These are phyloP conservation scores for Candida qinlingensis DNA, from an alignment of 805 yeast genomes.

Conservation along the genomic window DNA sequence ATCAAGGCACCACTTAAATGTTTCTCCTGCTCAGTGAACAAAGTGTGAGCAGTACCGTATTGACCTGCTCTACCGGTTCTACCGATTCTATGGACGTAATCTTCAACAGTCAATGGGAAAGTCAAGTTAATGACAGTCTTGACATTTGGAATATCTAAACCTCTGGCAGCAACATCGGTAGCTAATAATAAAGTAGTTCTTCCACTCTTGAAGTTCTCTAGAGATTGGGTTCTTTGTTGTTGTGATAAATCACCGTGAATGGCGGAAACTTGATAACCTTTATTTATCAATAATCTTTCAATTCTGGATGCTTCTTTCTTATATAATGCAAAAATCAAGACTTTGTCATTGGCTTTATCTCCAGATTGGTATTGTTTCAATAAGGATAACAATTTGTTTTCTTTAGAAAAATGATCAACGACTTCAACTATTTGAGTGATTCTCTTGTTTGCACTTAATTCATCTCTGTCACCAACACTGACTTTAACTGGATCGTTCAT, in stretches of 20 bases:
- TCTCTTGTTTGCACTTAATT: constrained; percentile 88
- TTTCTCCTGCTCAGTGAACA: constrained; percentile 95
- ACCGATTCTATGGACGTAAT: constrained; percentile 95
- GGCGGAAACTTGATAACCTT: constrained; percentile 82
- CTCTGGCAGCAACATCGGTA: constrained; percentile 98
- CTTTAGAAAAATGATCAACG: constrained; percentile 74
- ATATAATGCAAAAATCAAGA: constrained; percentile 88
- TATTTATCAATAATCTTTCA: constrained; percentile 65
- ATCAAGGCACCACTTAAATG: constrained; percentile 92
- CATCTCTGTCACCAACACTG: constrained; percentile 91
- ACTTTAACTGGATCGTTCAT: constrained; percentile 86
- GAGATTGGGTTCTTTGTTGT: constrained; percentile 84
- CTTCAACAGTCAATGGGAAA: constrained; percentile 94
- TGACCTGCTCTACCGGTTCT: constrained; percentile 98
- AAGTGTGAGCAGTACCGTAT: constrained; percentile 89
- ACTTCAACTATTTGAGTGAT: constrained; percentile 94
- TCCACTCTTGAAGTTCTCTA: constrained; percentile 81
- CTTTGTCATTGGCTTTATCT: constrained; percentile 64
- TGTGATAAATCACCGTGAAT: constrained; percentile 95
- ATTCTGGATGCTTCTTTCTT: constrained; percentile 95
- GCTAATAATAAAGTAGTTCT: constrained; percentile 74
- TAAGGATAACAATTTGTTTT: constrained; percentile 64
- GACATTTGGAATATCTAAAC: constrained; percentile 95
- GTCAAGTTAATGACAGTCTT: constrained; percentile 92
- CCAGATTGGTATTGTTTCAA: constrained; percentile 72